Base-by-base conservation (phyloP, 2,329 filamentous ascomycete genomes). In the Nemania sp. region DNA sequence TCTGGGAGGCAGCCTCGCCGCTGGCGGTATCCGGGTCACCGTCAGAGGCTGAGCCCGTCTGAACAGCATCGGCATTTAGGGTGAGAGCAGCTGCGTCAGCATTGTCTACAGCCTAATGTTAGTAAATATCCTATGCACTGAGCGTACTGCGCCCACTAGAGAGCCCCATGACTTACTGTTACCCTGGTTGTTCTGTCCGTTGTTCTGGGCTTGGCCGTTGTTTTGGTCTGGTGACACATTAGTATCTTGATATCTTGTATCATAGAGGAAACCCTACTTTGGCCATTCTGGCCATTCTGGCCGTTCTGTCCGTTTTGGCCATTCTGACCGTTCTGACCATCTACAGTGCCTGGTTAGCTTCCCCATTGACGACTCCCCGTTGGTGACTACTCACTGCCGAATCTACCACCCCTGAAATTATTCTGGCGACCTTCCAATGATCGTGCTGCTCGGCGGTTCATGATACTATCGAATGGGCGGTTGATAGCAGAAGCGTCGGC, bases 1-100 rank as follows among this genome's bases (percentile, higher is more conserved):
- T 88, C 15, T 74, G 73, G 6, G 87, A 89, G 43, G 84, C 80
- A 32, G 84, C 77, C 74, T 89, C 87, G 55, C 84, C 85, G 47
- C 79, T 79, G 0, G 80, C 79, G 2, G 61, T 59, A 38, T 76
- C 71, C 20, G 73, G 72, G 62, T 73, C 35, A 58, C 77, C 77
- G 62, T 78, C 72, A 0, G 68, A 76, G 63, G 80, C 76, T 6
- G 86, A 87, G 56, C 82, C 86, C 20, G 80, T 82, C 76, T 88
- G 86, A 53, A 88, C 61, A 61, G 80, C 82, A 55, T 83, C 78
- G 15, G 79, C 70, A 32, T 80, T 72, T 43, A 89, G 77, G 59
- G 80, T 82, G 35, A 75, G 69, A 63, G 53, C 66, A 53, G 72
- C 65, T 24, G 57, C 52, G 27, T 58, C 73, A 51, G 68, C 75